Percentiles rank a stretch among this genome's conserved stretches.
phyloP scores from a whole-genome alignment of 2,329 filamentous ascomycete species.

The Colletotrichum salicis region DNA sequence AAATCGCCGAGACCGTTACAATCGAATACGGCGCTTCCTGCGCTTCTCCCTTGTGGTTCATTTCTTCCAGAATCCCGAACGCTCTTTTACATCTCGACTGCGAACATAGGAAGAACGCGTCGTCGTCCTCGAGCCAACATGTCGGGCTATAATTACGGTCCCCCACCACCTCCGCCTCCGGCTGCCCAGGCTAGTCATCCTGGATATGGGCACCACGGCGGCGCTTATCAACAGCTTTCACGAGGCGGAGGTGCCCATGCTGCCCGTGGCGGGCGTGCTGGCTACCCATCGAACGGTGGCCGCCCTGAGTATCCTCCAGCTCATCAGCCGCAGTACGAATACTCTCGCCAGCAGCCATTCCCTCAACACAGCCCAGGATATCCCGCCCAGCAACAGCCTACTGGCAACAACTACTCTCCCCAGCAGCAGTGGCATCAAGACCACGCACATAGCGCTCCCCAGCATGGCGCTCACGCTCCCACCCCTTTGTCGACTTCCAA shows the following conservation, averaged over 20 bases:
- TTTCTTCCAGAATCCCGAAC: background rate
- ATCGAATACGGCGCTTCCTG: background rate
- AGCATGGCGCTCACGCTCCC: constrained; percentile 53
- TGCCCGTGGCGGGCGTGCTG: constrained; percentile 52
- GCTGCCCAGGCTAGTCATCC: constrained; percentile 45
- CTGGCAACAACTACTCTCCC: constrained; percentile 50
- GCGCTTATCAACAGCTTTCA: constrained; percentile 50
- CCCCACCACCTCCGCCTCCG: constrained; percentile 59
- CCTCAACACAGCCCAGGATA: constrained; percentile 42
- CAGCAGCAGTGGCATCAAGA: constrained; percentile 55
- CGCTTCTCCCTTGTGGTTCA: background rate
- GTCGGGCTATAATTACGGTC: constrained; percentile 65
- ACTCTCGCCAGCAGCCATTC: constrained; percentile 49
- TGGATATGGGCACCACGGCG: constrained; percentile 52
- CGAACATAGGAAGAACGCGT: background rate
- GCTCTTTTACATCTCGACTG: background rate
- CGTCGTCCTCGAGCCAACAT: constrained; percentile 43
- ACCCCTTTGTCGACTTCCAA: constrained; percentile 62
- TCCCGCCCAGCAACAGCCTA: constrained; percentile 48
- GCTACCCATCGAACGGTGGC: constrained; percentile 47
- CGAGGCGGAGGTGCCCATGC: constrained; percentile 48
- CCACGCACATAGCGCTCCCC: constrained; percentile 48
- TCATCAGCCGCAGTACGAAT: constrained; percentile 54
- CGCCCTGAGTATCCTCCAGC: constrained; percentile 54
- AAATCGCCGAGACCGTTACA: background rate